Conservation (phyloP, 2,329 filamentous ascomycete species). For the Stylonectria norvegica region DNA sequence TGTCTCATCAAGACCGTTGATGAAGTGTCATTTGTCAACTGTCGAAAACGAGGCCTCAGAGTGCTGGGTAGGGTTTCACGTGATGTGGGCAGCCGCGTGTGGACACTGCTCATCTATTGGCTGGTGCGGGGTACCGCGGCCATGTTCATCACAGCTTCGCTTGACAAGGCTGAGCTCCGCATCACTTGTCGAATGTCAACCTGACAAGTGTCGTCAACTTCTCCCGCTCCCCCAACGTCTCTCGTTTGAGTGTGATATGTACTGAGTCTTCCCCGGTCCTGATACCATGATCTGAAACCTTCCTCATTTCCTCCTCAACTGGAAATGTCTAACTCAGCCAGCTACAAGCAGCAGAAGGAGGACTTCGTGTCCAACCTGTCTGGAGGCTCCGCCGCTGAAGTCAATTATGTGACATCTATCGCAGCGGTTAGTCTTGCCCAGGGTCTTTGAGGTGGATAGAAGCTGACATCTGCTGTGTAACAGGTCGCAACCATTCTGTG, state of each 20-base stretch:
- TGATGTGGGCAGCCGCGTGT: slow-evolving; percentile 11
- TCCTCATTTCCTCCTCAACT: slow-evolving; percentile 1
- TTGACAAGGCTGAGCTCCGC: slow-evolving; percentile 23
- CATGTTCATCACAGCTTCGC: slow-evolving; percentile 15
- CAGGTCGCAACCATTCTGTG: slow-evolving; percentile 82
- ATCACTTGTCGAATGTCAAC: slow-evolving; percentile 14
- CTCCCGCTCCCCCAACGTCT: slow-evolving; percentile 1
- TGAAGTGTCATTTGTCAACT: not conserved
- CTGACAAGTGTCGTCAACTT: slow-evolving; percentile 23
- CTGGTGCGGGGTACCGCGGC: slow-evolving; percentile 3
- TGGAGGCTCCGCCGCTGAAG: slow-evolving; percentile 78
- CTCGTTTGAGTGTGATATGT: slow-evolving; percentile 11
- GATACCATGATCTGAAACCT: not conserved
- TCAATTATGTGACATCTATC: slow-evolving; percentile 80
- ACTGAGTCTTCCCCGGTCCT: slow-evolving; percentile 4
- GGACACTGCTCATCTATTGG: slow-evolving; percentile 14
- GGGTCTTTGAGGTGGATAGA: not conserved
- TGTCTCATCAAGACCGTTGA: too few relatives aligned
- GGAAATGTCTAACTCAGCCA: slow-evolving; percentile 41
- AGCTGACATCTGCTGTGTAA: slow-evolving; percentile 16
- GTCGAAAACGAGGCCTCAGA: slow-evolving; percentile 9
- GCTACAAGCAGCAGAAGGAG: slow-evolving; percentile 90
- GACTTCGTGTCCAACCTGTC: slow-evolving; percentile 90
- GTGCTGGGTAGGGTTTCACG: slow-evolving; percentile 3
- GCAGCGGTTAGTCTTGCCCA: slow-evolving; percentile 62